Base-by-base conservation (phyloP, 2,329 filamentous ascomycete genomes). In the Talaromyces amestolkiae region DNA sequence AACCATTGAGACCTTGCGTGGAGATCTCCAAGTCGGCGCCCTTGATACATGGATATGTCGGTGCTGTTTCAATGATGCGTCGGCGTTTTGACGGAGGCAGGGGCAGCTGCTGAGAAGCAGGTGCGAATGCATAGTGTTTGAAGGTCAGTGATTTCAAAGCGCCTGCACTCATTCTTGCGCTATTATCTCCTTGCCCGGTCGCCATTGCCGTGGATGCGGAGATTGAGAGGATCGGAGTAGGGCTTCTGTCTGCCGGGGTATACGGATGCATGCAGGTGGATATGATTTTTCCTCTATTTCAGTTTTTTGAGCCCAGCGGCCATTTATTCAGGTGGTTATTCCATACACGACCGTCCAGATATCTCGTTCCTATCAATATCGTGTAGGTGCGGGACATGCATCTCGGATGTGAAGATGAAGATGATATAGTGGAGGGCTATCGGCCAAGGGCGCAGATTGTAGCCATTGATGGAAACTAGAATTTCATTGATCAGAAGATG, bases 101-200 rank as follows among this genome's bases (percentile, higher is more conserved):
- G 27, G 37, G 58, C 22, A n/a, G 27, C 17, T 63, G 64, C 43
- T 58, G 64, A 53, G 33, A 22, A 54, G 64, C 31, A 11, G 53
- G 54, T 4, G 56, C 39, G 45, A 58, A 66, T 33, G 59, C 58
- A 35, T 66, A 66, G 19, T 66, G 64, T n/a, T 66, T 66, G 53
- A 66, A 66, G 17, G 64, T 66, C 19, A 66, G 51, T 3, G 64
- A 49, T 17, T 31, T 61, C 45, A 39, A n/a, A 53, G 15, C 19
- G 33, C 54, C 43, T 47, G 45, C 53, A n/a, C 45, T 58, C 49
- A 58, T 62, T n/a, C 33, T 56, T 37, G 39, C 24, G 37, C 10
- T 35, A 22, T 45, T 66, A 54, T 45, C 31, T 63, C 43, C 22
- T 43, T 51, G 27, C 13, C 19, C 43, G n/a, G n/a, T 41, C 19